These are phyloP conservation scores for Aspergillus melleus DNA, from an alignment of 2,329 filamentous ascomycete species.

Conservation along the genomic window DNA sequence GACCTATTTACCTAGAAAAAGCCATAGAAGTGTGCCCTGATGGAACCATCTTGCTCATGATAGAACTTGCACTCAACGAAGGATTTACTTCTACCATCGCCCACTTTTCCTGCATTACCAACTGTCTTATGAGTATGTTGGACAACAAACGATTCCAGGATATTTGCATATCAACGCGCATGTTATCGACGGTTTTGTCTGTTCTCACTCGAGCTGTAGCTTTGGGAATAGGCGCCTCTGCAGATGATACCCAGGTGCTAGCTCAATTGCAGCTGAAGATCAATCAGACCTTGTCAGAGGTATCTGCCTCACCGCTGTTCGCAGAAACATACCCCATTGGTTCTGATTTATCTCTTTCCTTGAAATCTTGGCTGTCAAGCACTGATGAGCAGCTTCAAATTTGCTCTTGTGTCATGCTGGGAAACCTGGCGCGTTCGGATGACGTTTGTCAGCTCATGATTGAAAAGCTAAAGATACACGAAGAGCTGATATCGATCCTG, in stretches of 20 bases:
- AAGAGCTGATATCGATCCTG: slow-evolving; percentile 42
- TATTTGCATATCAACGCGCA: slow-evolving; percentile 32
- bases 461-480: slow-evolving; percentile 39
- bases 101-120: slow-evolving; percentile 34
- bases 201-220: slow-evolving; percentile 34
- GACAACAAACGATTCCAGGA: slow-evolving; percentile 41
- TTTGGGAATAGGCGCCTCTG: slow-evolving; percentile 26
- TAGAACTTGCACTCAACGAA: slow-evolving; percentile 32
- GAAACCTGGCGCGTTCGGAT: slow-evolving; percentile 48
- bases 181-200: slow-evolving; percentile 35
- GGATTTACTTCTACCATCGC: slow-evolving; percentile 26
- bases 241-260: slow-evolving; percentile 36
- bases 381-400: slow-evolving; percentile 46
- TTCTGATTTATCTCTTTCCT: slow-evolving; percentile 34
- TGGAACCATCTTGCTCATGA: slow-evolving; percentile 36
- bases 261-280: slow-evolving; percentile 38
- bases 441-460: slow-evolving; percentile 44
- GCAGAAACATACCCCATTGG: slow-evolving; percentile 39
- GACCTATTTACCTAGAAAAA: slow-evolving; percentile 26
- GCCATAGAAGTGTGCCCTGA: slow-evolving; percentile 36
- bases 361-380: slow-evolving; percentile 43
- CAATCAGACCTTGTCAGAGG: slow-evolving; percentile 43
- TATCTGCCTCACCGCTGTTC: slow-evolving; percentile 41
- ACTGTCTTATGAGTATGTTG: slow-evolving; percentile 35
- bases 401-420: slow-evolving; percentile 49